Evolutionary conservation across 495 filamentous ascomycete genomes (phyloP).

Genomic region (Chlorociboria aeruginascens): DNA sequence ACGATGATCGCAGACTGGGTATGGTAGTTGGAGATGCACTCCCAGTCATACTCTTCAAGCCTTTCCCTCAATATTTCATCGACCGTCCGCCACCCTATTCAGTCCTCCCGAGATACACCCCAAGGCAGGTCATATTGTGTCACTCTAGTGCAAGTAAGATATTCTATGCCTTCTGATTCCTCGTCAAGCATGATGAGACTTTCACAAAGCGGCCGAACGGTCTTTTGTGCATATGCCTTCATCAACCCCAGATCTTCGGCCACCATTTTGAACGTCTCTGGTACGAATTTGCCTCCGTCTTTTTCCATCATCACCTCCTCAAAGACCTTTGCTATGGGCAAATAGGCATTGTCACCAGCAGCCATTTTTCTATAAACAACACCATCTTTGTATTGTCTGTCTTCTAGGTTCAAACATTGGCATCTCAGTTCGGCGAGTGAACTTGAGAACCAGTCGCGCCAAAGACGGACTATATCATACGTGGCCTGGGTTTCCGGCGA

Average conservation of each 20-base stretch:
- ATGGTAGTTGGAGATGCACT: neutral
- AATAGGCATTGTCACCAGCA: constrained; percentile 2
- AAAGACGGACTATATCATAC: neutral
- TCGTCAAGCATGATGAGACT: constrained; percentile 8
- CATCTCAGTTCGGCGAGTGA: neutral
- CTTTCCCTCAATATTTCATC: neutral
- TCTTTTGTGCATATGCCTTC: constrained; percentile 5
- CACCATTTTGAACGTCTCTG: neutral
- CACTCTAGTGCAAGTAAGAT: constrained; percentile 10
- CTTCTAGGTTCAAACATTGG: neutral
- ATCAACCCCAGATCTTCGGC: constrained; percentile 5
- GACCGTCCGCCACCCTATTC: neutral
- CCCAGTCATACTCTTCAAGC: neutral
- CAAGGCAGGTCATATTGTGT: constrained; percentile 8
- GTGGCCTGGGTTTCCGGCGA: neutral
- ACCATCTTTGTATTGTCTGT: neutral
- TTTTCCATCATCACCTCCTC: neutral
- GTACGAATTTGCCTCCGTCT: neutral
- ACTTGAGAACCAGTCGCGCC: constrained; percentile 3
- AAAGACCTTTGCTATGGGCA: neutral
- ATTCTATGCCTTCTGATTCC: constrained; percentile 2
- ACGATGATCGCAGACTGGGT: neutral
- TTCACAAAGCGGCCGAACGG: neutral
- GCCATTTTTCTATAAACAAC: constrained; percentile 4
- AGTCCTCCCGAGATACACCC: neutral